phyloP scores from a whole-genome alignment of 768 basidiomycete species.

The Boletus vinaceobasis region DNA sequence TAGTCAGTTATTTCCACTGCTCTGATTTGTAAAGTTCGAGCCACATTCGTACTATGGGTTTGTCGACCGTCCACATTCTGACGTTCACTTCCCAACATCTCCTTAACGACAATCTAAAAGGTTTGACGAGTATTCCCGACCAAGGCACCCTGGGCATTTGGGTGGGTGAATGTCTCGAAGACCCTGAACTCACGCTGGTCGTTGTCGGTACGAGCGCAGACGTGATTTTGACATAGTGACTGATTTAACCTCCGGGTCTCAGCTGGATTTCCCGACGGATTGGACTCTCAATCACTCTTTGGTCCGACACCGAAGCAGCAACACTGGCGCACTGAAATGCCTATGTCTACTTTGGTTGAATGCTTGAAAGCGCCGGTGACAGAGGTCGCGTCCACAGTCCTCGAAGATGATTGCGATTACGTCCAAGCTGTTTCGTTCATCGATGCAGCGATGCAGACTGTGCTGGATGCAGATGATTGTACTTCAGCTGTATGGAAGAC shows the following conservation, averaged over 20 bases:
- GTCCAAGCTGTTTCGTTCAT: neutral
- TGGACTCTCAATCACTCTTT: neutral
- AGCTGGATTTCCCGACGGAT: neutral
- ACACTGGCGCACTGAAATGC: neutral
- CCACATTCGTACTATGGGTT: neutral
- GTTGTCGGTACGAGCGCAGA: neutral
- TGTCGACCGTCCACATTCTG: neutral
- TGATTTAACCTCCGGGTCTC: neutral
- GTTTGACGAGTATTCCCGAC: neutral
- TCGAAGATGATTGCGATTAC: neutral
- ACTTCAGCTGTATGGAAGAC: neutral
- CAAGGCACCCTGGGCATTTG: neutral
- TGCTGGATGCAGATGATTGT: neutral
- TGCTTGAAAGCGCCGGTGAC: conserved; percentile 1
- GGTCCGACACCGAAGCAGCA: neutral
- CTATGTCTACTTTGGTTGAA: neutral
- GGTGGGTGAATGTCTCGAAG: conserved; percentile 1
- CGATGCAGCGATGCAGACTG: conserved; percentile 2
- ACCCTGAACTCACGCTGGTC: neutral
- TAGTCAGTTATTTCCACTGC: neutral
- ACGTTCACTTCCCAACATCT: neutral
- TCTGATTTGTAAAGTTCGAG: neutral
- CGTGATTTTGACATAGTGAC: neutral
- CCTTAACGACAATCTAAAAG: neutral
- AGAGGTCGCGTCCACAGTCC: neutral